Percentiles rank a stretch among this genome's conserved stretches.
Conservation (phyloP, 2,329 filamentous ascomycete genomes). For the Cyphellophora attinorum region DNA sequence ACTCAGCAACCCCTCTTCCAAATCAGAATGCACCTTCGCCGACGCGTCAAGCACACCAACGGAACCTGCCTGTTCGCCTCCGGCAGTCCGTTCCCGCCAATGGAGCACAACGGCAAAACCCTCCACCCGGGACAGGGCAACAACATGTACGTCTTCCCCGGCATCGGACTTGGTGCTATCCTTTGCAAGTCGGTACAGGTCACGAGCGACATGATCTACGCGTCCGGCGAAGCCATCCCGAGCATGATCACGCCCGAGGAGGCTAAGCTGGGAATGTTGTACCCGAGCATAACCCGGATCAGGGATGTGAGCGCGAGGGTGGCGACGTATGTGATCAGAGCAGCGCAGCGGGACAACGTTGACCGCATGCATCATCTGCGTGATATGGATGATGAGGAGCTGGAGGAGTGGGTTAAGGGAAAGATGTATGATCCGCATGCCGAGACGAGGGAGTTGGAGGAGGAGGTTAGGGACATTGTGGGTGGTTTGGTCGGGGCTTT, state of each 20-base stretch:
- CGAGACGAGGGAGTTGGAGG: conserved; percentile 36
- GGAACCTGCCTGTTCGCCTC: conserved; percentile 89
- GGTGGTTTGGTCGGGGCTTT: conserved; percentile 6
- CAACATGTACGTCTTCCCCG: conserved; percentile 91
- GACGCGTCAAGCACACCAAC: conserved; percentile 86
- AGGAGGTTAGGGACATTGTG: conserved; percentile 23
- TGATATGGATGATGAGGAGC: conserved; percentile 30
- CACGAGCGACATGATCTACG: conserved; percentile 96
- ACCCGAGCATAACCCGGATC: conserved; percentile 84
- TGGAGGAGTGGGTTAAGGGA: conserved; percentile 38
- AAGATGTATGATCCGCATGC: conserved; percentile 41
- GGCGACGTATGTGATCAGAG: conserved; percentile 85
- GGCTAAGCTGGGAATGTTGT: conserved; percentile 72
- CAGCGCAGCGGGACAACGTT: conserved; percentile 73
- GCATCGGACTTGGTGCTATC: conserved; percentile 87
- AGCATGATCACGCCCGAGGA: conserved; percentile 73
- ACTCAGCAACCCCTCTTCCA: conserved; percentile 88
- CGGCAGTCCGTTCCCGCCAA: conserved; percentile 77
- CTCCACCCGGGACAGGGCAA: conserved; percentile 72
- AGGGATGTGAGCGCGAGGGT: conserved; percentile 81
- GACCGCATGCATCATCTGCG: conserved; percentile 37
- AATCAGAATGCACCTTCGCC: conserved; percentile 96
- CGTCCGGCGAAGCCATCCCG: conserved; percentile 72
- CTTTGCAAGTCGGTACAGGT: conserved; percentile 77
- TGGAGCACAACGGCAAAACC: conserved; percentile 57